Evolutionary conservation across 1,139 yeast genomes (phyloP), one percentile per base, ranked within the genome.

Genomic region (Kurtzmaniella natalensis): DNA sequence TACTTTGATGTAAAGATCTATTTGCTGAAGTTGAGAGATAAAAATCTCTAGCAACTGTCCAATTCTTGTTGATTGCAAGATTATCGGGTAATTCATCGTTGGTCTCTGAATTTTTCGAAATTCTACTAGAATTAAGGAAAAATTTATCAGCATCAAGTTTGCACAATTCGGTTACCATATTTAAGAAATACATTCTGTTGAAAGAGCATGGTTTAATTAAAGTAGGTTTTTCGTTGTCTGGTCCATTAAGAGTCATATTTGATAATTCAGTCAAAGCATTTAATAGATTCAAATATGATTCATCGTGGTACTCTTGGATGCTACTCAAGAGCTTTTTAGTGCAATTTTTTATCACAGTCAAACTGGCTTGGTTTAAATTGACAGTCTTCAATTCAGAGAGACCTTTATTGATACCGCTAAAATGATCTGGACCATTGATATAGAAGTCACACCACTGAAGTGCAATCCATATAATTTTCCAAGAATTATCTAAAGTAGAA

Each of bases 381-480:
- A 46, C 18, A 72, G 47, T 25, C 49, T 56, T 1, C 64, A 58
- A 13, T 25, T 35, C 20, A 28, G 33, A 30, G 11, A 10, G 13
- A 8, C 20, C 22, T 16, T 32, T 20, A 9, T 28, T 21, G 9
- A 7, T 9, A 4, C 56, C 56, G 39, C 60, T 57, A 35, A 44
- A 59, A 28, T 65, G 65, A 21, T 83, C 77, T 1, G 83, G 78
- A 0, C 92, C 88, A 47, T 78, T 64, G 25, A 81, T 45, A 51
- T 66, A 72, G 57, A 76, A 75, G 46, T 78, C 72, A 42, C 78
- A 65, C 95, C 95, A 74, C 59, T 85, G 95, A 36, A 89, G 65
- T 0, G 94, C 73, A 8, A 75, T 69, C 52, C 87, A 66, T 9
- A 87, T 59, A 18, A 78, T 70, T 14, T 59, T 57, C 97, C 97